phyloP scores from a whole-genome alignment of 495 filamentous ascomycete species.

The Geoglossum glabrum region DNA sequence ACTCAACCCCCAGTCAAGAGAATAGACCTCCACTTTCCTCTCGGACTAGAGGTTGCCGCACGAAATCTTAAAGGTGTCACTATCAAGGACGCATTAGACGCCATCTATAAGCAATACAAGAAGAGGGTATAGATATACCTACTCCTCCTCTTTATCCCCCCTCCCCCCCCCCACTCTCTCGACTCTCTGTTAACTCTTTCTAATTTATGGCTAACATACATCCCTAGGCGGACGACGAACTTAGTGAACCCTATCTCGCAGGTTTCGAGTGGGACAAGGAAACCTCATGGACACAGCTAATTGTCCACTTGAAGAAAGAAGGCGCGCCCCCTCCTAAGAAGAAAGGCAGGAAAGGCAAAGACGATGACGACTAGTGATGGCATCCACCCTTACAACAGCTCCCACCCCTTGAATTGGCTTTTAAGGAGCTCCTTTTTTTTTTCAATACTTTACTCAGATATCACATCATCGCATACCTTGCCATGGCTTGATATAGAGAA shows the following conservation, averaged over 20 bases:
- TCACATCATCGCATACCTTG: background rate
- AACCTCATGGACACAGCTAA: constrained; percentile 37
- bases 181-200: no score
- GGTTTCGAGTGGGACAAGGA: constrained; percentile 93
- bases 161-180: no score
- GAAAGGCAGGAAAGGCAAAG: constrained; percentile 6
- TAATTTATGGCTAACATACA: background rate
- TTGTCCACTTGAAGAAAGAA: constrained; percentile 13
- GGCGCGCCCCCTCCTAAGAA: constrained; percentile 5
- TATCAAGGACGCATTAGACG: constrained; percentile 84
- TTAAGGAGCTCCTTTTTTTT: background rate
- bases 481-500: background rate
- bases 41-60: constrained; percentile 73
- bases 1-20: constrained; percentile 71
- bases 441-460: background rate
- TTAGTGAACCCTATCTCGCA: constrained; percentile 63
- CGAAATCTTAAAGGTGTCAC: constrained; percentile 83
- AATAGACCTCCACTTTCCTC: constrained; percentile 74
- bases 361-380: background rate
- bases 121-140: constrained; percentile 74
- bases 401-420: background rate
- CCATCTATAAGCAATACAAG: constrained; percentile 84
- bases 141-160: no score
- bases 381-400: background rate
- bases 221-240: constrained; percentile 67